Evolutionary conservation across 164 flowering plant genomes (phyloP).

Genomic region (Tetrastigma voinierianum): DNA sequence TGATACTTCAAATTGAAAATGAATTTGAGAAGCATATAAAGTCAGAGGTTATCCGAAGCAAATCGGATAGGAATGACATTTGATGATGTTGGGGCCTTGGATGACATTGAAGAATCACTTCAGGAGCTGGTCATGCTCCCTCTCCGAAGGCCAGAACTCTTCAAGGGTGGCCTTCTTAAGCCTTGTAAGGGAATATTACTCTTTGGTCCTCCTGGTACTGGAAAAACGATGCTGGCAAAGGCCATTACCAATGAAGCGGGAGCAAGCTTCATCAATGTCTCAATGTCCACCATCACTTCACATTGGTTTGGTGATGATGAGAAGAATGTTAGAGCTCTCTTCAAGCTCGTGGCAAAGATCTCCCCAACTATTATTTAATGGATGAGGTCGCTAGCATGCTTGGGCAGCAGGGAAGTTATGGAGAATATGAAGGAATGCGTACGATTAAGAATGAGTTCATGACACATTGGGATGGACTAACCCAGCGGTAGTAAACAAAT

Average conservation of each 20-base stretch:
- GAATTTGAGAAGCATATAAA: conserved; percentile 57
- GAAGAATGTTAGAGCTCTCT: conserved; percentile 50
- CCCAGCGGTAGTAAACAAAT: conserved; percentile 61
- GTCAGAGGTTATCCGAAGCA: conserved; percentile 55
- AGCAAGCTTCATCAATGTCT: conserved; percentile 60
- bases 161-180: conserved; percentile 55
- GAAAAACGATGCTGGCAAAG: no score
- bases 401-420: conserved; percentile 53
- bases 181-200: conserved; percentile 60
- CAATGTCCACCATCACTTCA: conserved; percentile 65
- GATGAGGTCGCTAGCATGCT: conserved; percentile 87
- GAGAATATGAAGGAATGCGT: conserved; percentile 61
- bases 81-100: conserved; percentile 50
- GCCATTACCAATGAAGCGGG: no score
- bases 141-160: conserved; percentile 58
- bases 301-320: conserved; percentile 70
- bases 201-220: no score
- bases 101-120: conserved; percentile 57
- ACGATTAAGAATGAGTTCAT: conserved; percentile 62
- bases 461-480: conserved; percentile 81
- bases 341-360: conserved; percentile 50
- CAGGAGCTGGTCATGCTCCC: conserved; percentile 65
- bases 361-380: conserved; percentile 63
- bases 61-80: conserved; percentile 49
- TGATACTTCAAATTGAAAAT: conserved; percentile 48